These are phyloP conservation scores for Rhododendron henanense DNA, from an alignment of 148 eudicot species.

Conservation along the genomic window DNA sequence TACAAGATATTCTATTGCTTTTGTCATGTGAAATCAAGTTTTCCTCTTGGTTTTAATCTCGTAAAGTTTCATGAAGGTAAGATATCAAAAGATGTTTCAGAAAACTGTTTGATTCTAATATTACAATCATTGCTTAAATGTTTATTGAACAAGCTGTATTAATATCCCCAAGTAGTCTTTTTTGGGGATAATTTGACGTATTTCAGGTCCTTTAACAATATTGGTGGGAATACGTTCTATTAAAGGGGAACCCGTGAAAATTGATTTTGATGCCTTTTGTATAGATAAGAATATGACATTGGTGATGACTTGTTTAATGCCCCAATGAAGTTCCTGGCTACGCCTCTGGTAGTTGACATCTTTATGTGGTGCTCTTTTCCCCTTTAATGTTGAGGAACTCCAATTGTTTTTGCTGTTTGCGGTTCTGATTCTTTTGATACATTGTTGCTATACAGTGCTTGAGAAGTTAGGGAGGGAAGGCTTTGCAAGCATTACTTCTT, in stretches of 20 bases:
- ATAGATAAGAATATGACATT: not conserved
- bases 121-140: not conserved
- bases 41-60: not conserved
- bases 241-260: not conserved
- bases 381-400: not conserved
- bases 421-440: not conserved
- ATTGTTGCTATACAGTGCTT: constrained; percentile 17
- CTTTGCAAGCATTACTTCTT: constrained; percentile 52
- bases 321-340: not conserved
- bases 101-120: not conserved
- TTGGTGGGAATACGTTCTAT: not conserved
- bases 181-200: not conserved
- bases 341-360: not conserved
- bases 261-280: not conserved
- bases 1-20: not conserved
- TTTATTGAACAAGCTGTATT: not conserved
- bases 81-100: not conserved
- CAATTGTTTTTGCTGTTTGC: not conserved
- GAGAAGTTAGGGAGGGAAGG: constrained; percentile 31
- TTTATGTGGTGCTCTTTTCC: not conserved
- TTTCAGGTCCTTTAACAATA: not conserved
- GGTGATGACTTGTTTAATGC: not conserved
- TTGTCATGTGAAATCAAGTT: not conserved
- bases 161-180: not conserved
- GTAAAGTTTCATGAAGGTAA: not conserved